Evolutionary conservation across 2,329 filamentous ascomycete species (phyloP), one percentile per base, ranked within the genome.

Genomic region (Botrytis cinerea): DNA sequence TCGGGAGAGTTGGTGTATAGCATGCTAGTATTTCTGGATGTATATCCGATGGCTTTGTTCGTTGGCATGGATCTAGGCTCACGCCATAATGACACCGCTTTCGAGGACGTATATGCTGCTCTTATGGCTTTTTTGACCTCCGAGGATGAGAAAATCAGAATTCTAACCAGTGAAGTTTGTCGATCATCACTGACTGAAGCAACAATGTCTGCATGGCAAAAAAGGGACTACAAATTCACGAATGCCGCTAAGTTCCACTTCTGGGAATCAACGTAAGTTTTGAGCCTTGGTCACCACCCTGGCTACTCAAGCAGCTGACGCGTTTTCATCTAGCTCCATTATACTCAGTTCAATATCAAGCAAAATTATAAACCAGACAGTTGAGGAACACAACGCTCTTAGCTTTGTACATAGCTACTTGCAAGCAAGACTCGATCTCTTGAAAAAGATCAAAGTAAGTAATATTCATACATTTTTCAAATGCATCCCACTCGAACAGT

Each of bases 21-120:
- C 74, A 88, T 90, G 70, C 82, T 91, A 18, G 83, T 85, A 60
- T 91, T 91, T 73, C 80, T 91, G 18, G 84, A 88, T 75, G 84
- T 86, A 9, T 88, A 86, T 1, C 87, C 89, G 70, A 75, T 83
- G 70, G 85, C 84, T 2, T 80, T 88, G 4, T 86, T 87, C 70
- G 81, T 83, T 71, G 83, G 82, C 22, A 79, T 82, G 14, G 83
- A 84, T 16, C 75, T 76, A 25, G 81, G 83, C 22, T 77, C 76
- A 4, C 75, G 79, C 9, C 83, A 83, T 14, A 82, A 81, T 67
- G 81, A 82, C 35, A 74, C 75, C 5, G 85, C 78, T 63, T 79
- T 79, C 51, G 79, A 81, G 57, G 77, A 78, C 43, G 76, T 76
- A 9, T 78, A 80, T 62, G 70, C 75, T 68, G 76, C 78, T 12